Percentiles rank a stretch among this genome's conserved stretches.
Evolutionary conservation across 768 basidiomycete genomes (phyloP).

Genomic region (Baorangia bicolor): DNA sequence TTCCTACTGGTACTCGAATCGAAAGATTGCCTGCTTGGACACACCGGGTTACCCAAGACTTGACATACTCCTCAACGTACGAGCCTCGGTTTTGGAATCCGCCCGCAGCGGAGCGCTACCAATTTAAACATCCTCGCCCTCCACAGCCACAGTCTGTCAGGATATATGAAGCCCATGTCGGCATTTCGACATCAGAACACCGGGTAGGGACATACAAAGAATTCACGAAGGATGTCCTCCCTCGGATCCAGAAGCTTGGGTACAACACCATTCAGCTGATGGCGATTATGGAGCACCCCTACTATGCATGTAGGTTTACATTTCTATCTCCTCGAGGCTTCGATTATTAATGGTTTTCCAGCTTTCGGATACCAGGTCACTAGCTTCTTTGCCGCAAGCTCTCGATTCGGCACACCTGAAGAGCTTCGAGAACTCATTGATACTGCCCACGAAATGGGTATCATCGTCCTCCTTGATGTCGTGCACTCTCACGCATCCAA

Average conservation of each 20-base stretch:
- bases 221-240: constrained; percentile 81
- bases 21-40: constrained; percentile 96
- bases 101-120: constrained; percentile 63
- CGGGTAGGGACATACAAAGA: constrained; percentile 95
- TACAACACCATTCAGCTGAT: constrained; percentile 98
- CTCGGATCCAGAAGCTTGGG: constrained; percentile 85
- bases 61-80: constrained; percentile 84
- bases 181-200: constrained; percentile 86
- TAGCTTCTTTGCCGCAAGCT: constrained; percentile 94
- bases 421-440: constrained; percentile 95
- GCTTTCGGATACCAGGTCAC: constrained; percentile 99
- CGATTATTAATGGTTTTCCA: constrained; percentile 30
- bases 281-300: constrained; percentile 98
- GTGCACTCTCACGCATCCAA: constrained; percentile 99
- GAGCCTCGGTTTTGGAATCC: constrained; percentile 99
- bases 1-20: constrained; percentile 74
- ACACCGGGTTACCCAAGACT: constrained; percentile 91
- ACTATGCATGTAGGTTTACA: constrained; percentile 81
- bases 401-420: constrained; percentile 94
- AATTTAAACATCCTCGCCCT: constrained; percentile 78
- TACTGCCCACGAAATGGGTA: constrained; percentile 89
- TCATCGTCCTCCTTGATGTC: constrained; percentile 92
- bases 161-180: constrained; percentile 98
- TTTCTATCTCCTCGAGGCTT: neutral
- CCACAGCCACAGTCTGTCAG: constrained; percentile 62